Evolutionary conservation across 208 protist species (phyloP).

Genomic region (Strigomonas galati): DNA sequence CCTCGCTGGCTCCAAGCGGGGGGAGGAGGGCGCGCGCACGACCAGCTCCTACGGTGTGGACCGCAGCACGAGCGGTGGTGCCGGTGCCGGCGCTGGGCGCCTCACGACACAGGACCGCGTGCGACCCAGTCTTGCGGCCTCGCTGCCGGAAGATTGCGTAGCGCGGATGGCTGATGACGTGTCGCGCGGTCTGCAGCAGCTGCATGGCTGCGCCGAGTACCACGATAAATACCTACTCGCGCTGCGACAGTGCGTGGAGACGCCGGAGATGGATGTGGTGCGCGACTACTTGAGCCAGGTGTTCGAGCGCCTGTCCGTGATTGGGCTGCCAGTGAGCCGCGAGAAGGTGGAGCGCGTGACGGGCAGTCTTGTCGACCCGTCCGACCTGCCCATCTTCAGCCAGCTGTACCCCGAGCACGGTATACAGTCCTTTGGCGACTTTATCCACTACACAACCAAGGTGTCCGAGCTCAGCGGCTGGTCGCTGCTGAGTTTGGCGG

Average conservation of each 20-base stretch:
- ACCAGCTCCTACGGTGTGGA: background rate
- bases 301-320: constrained; percentile 39
- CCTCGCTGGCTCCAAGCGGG: too few relatives aligned
- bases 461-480: constrained; percentile 70
- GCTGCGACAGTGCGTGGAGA: constrained; percentile 57
- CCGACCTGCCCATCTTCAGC: constrained; percentile 54
- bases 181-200: constrained; percentile 45
- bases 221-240: constrained; percentile 65
- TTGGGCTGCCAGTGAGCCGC: constrained; percentile 53
- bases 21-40: background rate
- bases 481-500: constrained; percentile 52
- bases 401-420: constrained; percentile 72
- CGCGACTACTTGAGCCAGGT: constrained; percentile 68
- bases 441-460: constrained; percentile 74
- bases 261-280: constrained; percentile 53
- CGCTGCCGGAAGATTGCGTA: constrained; percentile 24
- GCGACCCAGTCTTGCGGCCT: background rate
- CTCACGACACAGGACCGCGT: too few relatives aligned
- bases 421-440: constrained; percentile 51
- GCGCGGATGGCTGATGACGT: constrained; percentile 71
- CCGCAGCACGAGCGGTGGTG: too few relatives aligned
- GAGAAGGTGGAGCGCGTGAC: constrained; percentile 61
- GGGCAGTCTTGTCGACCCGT: constrained; percentile 38
- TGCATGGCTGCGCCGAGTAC: constrained; percentile 54
- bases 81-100: too few relatives aligned